Evolutionary conservation across 345 rosid species (phyloP).

Genomic region (Sisymbrium altissimum): DNA sequence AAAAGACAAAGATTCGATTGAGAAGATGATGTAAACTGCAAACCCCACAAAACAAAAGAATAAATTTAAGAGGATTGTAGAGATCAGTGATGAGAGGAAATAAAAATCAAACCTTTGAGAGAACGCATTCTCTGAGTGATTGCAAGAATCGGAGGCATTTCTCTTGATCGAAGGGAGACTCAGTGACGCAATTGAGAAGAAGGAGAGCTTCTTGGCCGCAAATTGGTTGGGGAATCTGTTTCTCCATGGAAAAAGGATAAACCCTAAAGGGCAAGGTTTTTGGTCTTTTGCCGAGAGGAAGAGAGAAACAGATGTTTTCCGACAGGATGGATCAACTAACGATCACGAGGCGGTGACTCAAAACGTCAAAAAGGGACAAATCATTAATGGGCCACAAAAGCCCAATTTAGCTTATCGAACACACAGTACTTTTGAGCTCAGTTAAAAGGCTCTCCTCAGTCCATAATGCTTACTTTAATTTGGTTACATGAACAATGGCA

Average conservation of each 20-base stretch:
- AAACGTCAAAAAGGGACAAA: background rate
- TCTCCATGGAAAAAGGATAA: constrained; percentile 38
- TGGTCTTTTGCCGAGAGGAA: too few species aligned
- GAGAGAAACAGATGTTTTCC: too few species aligned
- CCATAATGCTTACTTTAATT: too few species aligned
- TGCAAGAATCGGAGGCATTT: constrained; percentile 57
- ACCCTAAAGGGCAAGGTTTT: constrained; percentile 1
- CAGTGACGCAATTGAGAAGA: constrained; percentile 81
- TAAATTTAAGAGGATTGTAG: background rate
- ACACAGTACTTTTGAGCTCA: too few species aligned
- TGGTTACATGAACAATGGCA: too few species aligned
- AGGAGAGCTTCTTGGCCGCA: constrained; percentile 67
- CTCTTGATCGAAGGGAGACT: constrained; percentile 59
- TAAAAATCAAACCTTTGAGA: constrained; percentile 47
- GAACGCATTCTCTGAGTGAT: constrained; percentile 62
- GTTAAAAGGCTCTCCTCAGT: too few species aligned
- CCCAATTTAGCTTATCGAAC: background rate
- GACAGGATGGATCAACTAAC: background rate
- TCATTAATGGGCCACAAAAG: background rate
- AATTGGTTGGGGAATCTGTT: constrained; percentile 37
- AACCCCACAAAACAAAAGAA: background rate
- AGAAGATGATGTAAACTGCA: background rate
- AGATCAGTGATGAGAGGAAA: background rate
- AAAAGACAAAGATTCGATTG: background rate
- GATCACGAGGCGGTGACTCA: background rate